Evolutionary conservation across 1,139 yeast species (phyloP), one percentile per base, ranked within the genome.

Genomic region (Dujonia santamariae): DNA sequence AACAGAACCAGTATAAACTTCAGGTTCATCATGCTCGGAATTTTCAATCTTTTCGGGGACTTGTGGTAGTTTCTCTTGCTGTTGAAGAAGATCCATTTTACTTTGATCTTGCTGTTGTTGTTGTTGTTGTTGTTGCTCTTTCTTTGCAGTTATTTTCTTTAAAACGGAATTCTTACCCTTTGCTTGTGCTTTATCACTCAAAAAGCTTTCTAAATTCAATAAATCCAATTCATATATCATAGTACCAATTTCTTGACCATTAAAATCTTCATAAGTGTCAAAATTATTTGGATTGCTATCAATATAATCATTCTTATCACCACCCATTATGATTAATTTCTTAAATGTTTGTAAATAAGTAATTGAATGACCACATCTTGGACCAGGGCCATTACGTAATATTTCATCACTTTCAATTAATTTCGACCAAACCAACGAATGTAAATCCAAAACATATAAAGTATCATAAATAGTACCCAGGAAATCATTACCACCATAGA

Each of bases 311-410:
- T 80, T 77, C 44, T 80, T 75, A 55, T 87, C 96, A 41, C 98
- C 98, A 30, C 98, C 98, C 85, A 94, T 82, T 16, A 92, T 78
- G 19, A 90, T 55, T 35, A 92, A 57, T 56, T 82, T 85, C 52
- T 85, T 78, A 41, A 74, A 76, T 32, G 67, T 75, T 34, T 85
- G 64, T 39, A 74, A 69, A 39, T 82, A 77, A 2, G 97, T 81
- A 67, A 92, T 68, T 7, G 96, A 79, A 58, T 92, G 98, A n/a
- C 98, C 98, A 43, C 95, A 85, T 47, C 97, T 77, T 14, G 95
- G 80, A 30, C 90, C 84, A 3, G 97, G 97, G 8, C 74, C 70
- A n/a, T 7, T 17, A 16, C 18, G 19, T 38, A 58, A 51, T 19
- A 46, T 49, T 17, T 60, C 61, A 22, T 69, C 65, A 19, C 51